phyloP scores from a whole-genome alignment of 495 filamentous ascomycete genomes.

The Hypoxylon fragiforme region DNA sequence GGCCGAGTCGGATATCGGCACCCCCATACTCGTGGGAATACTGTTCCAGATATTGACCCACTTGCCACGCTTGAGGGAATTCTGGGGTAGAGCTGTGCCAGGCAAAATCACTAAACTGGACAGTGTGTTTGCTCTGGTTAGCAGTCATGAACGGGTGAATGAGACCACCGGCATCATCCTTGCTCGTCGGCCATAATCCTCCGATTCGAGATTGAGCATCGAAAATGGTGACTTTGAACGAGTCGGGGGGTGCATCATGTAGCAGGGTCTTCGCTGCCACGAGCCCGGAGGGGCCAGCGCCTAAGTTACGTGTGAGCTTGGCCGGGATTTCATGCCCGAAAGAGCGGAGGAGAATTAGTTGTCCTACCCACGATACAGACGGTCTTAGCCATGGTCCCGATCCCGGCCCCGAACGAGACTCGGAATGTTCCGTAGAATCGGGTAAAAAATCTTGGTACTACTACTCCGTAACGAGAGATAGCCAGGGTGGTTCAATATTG shows the following conservation, averaged over 20 bases:
- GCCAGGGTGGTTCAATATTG: conserved; percentile 1
- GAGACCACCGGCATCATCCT: conserved; percentile 47
- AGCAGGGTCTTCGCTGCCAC: conserved; percentile 80
- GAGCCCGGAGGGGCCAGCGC: conserved; percentile 81
- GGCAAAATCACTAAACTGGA: conserved; percentile 77
- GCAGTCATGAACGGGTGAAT: conserved; percentile 72
- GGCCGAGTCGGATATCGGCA: conserved; percentile 54
- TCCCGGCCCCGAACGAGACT: conserved; percentile 11
- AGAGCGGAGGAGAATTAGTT: background rate
- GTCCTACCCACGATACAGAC: conserved; percentile 29
- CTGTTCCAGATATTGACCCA: conserved; percentile 70
- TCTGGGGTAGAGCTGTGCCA: conserved; percentile 61
- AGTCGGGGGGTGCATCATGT: conserved; percentile 56
- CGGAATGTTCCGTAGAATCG: conserved; percentile 13
- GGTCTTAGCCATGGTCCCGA: conserved; percentile 17
- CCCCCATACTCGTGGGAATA: conserved; percentile 62
- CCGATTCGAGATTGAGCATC: conserved; percentile 68
- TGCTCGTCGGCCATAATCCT: conserved; percentile 70
- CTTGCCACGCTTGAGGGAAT: conserved; percentile 75
- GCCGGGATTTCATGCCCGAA: background rate
- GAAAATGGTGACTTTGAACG: conserved; percentile 71
- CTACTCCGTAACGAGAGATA: conserved; percentile 4
- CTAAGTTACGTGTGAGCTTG: conserved; percentile 42
- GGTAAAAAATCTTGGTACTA: conserved; percentile 3
- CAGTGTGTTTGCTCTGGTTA: conserved; percentile 78